Conservation (phyloP, 768 basidiomycete species). For the Mycena latifolia region DNA sequence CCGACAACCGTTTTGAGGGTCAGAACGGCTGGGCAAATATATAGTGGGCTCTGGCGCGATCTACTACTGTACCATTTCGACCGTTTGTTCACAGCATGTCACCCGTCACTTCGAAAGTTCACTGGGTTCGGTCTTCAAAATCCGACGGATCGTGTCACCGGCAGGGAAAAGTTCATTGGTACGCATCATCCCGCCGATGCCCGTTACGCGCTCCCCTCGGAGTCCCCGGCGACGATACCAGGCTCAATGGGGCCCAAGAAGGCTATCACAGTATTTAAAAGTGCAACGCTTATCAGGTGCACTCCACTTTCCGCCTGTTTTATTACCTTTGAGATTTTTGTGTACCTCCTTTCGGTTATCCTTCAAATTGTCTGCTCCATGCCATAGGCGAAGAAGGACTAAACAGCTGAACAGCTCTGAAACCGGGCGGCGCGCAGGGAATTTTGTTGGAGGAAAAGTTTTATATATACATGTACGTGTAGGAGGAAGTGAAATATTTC, state of each 20-base stretch:
- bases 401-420: too few relatives aligned
- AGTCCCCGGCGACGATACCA: not conserved
- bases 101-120: slow-evolving; percentile 3
- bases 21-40: too few relatives aligned
- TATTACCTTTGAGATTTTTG: slow-evolving; percentile 7
- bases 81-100: not conserved
- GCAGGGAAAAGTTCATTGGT: not conserved
- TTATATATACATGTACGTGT: too few relatives aligned
- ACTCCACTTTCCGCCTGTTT: slow-evolving; percentile 5
- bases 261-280: not conserved
- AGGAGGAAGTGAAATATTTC: too few relatives aligned
- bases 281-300: slow-evolving; percentile 8
- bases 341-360: not conserved
- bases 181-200: not conserved
- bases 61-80: slow-evolving; percentile 1
- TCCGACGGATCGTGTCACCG: slow-evolving; percentile 2
- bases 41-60: too few relatives aligned
- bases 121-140: slow-evolving; percentile 8
- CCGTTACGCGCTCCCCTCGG: not conserved
- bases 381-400: too few relatives aligned
- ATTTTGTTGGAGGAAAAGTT: too few relatives aligned
- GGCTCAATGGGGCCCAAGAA: not conserved
- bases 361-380: not conserved
- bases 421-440: too few relatives aligned
- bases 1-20: too few relatives aligned